A percentile compares a stretch with the other conserved stretches of the same genome.
These are phyloP conservation scores for Pelargonium cotyledonis DNA, from an alignment of 441 rosid genomes.

Conservation along the genomic window DNA sequence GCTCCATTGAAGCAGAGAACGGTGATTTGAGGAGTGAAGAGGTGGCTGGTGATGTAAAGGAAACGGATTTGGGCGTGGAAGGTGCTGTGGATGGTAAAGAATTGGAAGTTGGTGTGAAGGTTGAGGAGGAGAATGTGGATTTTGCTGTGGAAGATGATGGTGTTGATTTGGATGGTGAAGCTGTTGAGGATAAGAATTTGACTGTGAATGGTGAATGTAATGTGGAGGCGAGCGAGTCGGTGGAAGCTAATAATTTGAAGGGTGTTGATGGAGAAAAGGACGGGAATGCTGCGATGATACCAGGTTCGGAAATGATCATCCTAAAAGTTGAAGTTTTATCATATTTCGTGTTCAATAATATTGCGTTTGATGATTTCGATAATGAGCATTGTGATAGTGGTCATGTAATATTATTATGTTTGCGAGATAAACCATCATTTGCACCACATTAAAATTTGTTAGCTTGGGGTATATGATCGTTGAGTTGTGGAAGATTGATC, in stretches of 20 bases:
- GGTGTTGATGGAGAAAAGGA: slow-evolving; percentile 1
- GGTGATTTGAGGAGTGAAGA: neutral
- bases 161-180: neutral
- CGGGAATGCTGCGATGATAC: neutral
- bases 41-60: neutral
- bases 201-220: neutral
- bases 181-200: neutral
- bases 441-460: neutral
- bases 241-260: neutral
- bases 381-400: neutral
- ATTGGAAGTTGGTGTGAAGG: neutral
- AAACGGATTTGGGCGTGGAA: neutral
- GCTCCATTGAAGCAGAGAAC: neutral
- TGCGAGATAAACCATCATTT: neutral
- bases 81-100: neutral
- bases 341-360: neutral
- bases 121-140: neutral
- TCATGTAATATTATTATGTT: neutral
- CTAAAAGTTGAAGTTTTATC: neutral
- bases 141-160: too few relatives aligned
- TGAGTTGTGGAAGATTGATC: neutral
- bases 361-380: neutral
- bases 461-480: neutral
- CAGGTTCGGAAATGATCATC: neutral
- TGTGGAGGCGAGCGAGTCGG: neutral